Evolutionary conservation across 2,329 filamentous ascomycete species (phyloP), one percentile per base, ranked within the genome.

Genomic region (Ophiognomonia clavigignenti-juglandacearum): DNA sequence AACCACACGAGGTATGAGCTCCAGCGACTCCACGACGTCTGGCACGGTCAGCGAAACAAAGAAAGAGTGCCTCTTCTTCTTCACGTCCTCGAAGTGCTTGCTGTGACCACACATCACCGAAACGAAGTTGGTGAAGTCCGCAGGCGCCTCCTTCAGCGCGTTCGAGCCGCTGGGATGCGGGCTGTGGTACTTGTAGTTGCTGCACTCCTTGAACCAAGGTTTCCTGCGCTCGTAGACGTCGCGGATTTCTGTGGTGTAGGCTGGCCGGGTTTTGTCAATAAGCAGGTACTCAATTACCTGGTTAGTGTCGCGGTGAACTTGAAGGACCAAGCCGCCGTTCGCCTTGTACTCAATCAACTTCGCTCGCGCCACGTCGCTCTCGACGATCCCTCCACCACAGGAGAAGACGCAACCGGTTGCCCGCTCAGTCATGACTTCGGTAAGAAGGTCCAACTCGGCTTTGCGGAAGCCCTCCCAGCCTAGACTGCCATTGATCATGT

Each of bases 141-240:
- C 70, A 31, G 84, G 73, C 23, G 78, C 55, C 50, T 68, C 61
- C n/a, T 60, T 63, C 18, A 74, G 60, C 10, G 62, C 63, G 7
- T 59, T 56, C 8, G 66, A 62, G n/a, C 69, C 63, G 37, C 73
- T 68, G 1, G 67, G 57, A 54, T 79, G 82, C 42, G 89, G 88
- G 64, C 88, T 95, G 70, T 92, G 87, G 70, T 96, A 97, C 57
- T 95, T 83, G 58, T 89, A 85, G 62, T 95, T 98, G 71, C 91
- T 96, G 73, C 93, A 97, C 63, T 92, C 82, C 48, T 88, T 77
- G 66, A 89, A 97, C 83, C 88, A 96, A 3, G 85, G 86, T 64
- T 90, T 93, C 31, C 93, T 83, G 44, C 92, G 85, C 48, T 88
- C 72, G 75, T 95, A 98, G 3, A 98, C 92, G 9, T 82, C 83